Evolutionary conservation across 257 asterid species (phyloP).

Genomic region (Craterostigma plantagineum): DNA sequence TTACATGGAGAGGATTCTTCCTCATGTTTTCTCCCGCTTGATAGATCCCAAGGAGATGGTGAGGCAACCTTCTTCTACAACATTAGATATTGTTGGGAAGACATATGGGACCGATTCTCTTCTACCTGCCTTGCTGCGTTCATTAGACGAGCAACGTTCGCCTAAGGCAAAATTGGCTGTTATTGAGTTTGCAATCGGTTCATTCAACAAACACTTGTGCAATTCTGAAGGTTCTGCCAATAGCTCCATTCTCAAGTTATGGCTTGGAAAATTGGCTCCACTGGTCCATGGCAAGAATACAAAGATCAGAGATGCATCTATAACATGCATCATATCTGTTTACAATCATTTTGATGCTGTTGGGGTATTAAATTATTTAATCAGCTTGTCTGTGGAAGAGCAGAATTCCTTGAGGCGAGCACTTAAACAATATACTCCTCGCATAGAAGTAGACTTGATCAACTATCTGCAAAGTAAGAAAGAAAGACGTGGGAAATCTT

Average conservation of each 20-base stretch:
- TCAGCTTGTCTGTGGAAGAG: constrained; percentile 89
- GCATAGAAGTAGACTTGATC: constrained; percentile 96
- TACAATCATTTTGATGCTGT: constrained; percentile 74
- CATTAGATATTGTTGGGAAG: constrained; percentile 79
- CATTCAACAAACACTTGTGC: constrained; percentile 69
- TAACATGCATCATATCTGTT: constrained; percentile 79
- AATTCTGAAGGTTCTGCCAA: constrained; percentile 73
- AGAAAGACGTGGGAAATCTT: constrained; percentile 77
- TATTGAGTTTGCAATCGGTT: constrained; percentile 81
- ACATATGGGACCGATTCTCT: constrained; percentile 89
- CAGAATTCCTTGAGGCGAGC: constrained; percentile 92
- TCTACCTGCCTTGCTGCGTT: constrained; percentile 88
- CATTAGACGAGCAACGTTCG: constrained; percentile 96
- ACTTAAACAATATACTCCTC: constrained; percentile 94
- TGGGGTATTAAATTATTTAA: constrained; percentile 65
- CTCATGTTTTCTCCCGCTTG: constrained; percentile 94
- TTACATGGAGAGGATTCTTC: constrained; percentile 93
- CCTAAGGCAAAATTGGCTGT: constrained; percentile 99
- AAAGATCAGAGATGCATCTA: constrained; percentile 86
- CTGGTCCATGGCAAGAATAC: constrained; percentile 80
- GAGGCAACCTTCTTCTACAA: constrained; percentile 87
- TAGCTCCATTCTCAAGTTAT: constrained; percentile 79
- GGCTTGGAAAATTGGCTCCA: constrained; percentile 87
- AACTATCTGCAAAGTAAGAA: constrained; percentile 87
- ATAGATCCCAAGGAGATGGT: constrained; percentile 95